Evolutionary conservation across 148 eudicot genomes (phyloP), one percentile per base, ranked within the genome.

Genomic region (Selenicereus undatus): DNA sequence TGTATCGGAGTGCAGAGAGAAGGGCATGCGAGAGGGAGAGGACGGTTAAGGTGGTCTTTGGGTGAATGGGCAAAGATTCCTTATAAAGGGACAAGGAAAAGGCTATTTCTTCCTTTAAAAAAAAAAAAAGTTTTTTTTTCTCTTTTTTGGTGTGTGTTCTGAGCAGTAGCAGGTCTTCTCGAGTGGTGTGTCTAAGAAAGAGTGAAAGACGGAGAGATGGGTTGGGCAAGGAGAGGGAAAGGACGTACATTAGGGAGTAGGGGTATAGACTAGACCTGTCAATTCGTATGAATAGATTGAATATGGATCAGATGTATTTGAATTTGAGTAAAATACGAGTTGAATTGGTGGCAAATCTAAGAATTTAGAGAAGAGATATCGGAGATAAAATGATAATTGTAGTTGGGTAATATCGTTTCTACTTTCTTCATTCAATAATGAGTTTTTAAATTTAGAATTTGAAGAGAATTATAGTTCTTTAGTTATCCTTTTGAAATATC

Each of bases 71-170:
- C n/a, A 64, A 7, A 64, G 68, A 64, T 64, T 21, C 1, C 48
- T 32, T 71, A 71, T 71, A 71, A 71, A 71, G 45, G 74, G 74
- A 12, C 43, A 35, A 71, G 20, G 11, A 71, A 71, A 71, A 36
- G 68, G 68, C 29, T 71, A 71, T 71, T 71, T 71, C 3, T 5
- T 17, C 29, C 3, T 13, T 29, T 11, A 26, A 10, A 9, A 29
- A 27, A 18, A 56, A 56, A 11, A 22, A 22, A 64, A 22, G 3
- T 64, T 0, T 1, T 71, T 20, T 71, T 13, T 12, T 29, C 29
- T 27, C 11, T 69, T 69, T 66, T 66, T 6, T 0, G 11, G 7
- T 32, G 32, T 32, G 32, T 32, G 32, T 32, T 32, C 32, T 32
- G 36, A 68, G 69, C 3, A 22, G 69, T 68, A 2, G 71, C 71